phyloP scores from a whole-genome alignment of 2,329 filamentous ascomycete species.

The Tolypocladium amazonense region DNA sequence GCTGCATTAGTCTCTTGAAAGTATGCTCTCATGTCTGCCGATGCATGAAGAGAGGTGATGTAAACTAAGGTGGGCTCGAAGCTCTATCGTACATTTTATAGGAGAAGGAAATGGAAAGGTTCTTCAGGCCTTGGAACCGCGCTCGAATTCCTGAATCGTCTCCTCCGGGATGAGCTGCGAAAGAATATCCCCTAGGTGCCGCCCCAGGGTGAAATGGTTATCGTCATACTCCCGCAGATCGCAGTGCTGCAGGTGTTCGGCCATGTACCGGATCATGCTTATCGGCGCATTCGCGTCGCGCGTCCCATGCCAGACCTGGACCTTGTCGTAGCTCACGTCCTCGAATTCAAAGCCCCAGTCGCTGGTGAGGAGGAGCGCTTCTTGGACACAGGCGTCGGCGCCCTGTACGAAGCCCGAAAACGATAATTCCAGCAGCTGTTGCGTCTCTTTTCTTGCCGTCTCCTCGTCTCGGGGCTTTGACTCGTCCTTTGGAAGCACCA shows the following conservation, averaged over 20 bases:
- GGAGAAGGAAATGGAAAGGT: neutral
- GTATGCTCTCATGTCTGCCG: neutral
- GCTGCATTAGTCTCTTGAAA: neutral
- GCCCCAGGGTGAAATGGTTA: constrained; percentile 19
- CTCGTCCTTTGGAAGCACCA: neutral
- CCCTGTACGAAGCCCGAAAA: constrained; percentile 18
- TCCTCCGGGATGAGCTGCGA: constrained; percentile 3
- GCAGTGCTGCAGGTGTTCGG: constrained; percentile 20
- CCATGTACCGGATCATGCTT: constrained; percentile 23
- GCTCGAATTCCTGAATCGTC: neutral
- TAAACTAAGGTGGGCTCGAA: neutral
- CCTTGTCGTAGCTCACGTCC: constrained; percentile 12
- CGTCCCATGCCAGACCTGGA: constrained; percentile 22
- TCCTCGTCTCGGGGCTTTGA: constrained; percentile 2
- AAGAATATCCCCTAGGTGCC: constrained; percentile 10
- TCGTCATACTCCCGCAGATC: constrained; percentile 21
- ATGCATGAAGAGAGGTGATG: neutral
- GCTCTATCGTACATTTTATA: neutral
- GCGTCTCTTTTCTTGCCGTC: constrained; percentile 12
- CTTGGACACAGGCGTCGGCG: constrained; percentile 11
- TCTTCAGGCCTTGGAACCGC: neutral
- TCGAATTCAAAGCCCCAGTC: constrained; percentile 20
- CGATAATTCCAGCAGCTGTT: constrained; percentile 15
- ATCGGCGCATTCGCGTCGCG: constrained; percentile 21
- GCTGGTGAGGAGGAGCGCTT: constrained; percentile 17